Base-by-base conservation (phyloP, 805 yeast genomes). In the Brettanomyces anomalus region DNA sequence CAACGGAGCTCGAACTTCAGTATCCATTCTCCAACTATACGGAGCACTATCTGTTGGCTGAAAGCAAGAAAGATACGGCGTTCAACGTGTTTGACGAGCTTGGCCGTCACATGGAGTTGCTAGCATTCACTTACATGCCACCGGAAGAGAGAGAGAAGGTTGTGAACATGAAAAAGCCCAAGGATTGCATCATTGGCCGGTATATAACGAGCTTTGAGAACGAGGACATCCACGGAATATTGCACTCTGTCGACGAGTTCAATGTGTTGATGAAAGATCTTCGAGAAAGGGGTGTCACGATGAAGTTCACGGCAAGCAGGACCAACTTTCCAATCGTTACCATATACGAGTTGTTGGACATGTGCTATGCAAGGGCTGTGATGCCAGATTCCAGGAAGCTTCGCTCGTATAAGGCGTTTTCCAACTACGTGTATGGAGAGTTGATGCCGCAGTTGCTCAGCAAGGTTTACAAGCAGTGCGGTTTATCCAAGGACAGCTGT, bases 381-480 rank as follows among this genome's bases (percentile, higher is more conserved):
- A 78, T 94, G 1, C 93, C 95, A 0, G 72, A 79, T 31, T 77
- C 83, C 0, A 65, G 68, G 15, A 76, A 75, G 43, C 66, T 89
- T 43, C 72, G 80, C 42, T 68, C 75, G 3, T 89, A 89, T 59
- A 79, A 80, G 55, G 94, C 96, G 0, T 89, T 89, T 57, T 85
- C 96, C 6, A 88, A 85, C 49, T 85, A 79, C 53, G 96, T 87
- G 1, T 89, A 89, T 59, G 97, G 97, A 8, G 97, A 89, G 61
- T 65, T 89, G 45, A 67, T 89, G 57, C 97, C 97, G 1, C 66
- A 70, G 4, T 85, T 89, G 51, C 67, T 85, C 35, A 72, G 87
- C 34, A 76, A 71, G 50, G 81, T 85, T 3, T 83, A 81, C 54
- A 57, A 65, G 5, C 68, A 77, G 51, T 81, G 87, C 40, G 71